Base-by-base conservation (phyloP, 2,329 filamentous ascomycete genomes). In the Ramularia endophylla region DNA sequence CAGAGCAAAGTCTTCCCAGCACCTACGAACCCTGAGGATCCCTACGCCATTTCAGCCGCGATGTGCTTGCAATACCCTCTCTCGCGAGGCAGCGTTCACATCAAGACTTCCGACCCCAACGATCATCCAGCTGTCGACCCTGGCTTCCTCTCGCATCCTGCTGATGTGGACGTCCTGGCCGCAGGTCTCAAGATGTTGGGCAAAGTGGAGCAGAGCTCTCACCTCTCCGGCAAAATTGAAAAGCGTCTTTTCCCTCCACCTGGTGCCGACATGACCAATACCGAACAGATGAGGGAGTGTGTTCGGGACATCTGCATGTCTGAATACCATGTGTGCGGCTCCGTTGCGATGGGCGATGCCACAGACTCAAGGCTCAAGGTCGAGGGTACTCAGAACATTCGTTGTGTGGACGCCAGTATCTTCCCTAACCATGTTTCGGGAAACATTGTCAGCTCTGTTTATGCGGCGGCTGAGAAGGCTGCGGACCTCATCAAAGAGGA, bases 111-210 rank as follows among this genome's bases (percentile, higher is more conserved):
- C 28, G 18, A 54, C 29, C 35, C 55, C 32, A n/a, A 44, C 37
- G 43, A 50, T 25, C 50, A 52, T 29, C 55, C 56, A 5, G 35
- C 41, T 16, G 45, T 60, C 41, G 49, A 59, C 36, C 54, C 54
- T 4, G 48, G 48, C 17, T 59, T 51, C 44, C 42, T 58, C 36
- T 64, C 57, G 18, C 66, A 70, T 20, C 73, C 74, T 9, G 59
- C 72, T 3, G 71, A 75, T 47, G 67, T 81, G 36, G 46, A 48
- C 19, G 49, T 56, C 15, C 50, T 57, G 34, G 57, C 56, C 17
- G 55, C 56, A 7, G 56, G 61, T 8, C 38, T 64, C 12, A 50
- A 56, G 18, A 57, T 75, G 35, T 43, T 68, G 5, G 60, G 69
- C 1, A 57, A 64, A 15, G 69, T 76, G 58, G 62, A 64, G 4